Conservation (phyloP, 164 flowering plant species). For the Cinnamomum micranthum region DNA sequence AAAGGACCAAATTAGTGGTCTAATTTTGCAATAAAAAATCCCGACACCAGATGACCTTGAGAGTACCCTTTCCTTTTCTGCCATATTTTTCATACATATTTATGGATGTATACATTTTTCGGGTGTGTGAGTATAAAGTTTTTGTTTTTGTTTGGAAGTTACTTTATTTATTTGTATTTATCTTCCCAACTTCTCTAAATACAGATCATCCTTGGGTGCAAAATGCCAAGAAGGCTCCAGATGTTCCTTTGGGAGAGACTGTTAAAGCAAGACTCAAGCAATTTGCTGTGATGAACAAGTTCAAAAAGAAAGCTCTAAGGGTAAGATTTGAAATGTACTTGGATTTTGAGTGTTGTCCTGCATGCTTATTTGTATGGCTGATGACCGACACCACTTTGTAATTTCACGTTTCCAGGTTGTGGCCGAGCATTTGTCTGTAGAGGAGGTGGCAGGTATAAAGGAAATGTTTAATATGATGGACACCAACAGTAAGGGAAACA, state of each 20-base stretch:
- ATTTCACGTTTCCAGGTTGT: slow-evolving; percentile 42
- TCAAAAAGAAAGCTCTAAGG: slow-evolving; percentile 90
- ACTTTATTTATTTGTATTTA: too few species aligned
- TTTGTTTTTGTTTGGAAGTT: too few species aligned
- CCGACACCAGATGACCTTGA: too few species aligned
- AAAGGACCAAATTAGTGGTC: too few species aligned
- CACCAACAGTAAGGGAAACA: slow-evolving; percentile 52
- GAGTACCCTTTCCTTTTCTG: too few species aligned
- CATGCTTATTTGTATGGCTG: neutral
- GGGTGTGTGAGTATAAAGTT: too few species aligned
- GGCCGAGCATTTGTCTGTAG: slow-evolving; percentile 84
- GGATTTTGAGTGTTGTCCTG: neutral
- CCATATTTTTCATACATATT: too few species aligned
- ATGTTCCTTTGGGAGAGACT: slow-evolving; percentile 82
- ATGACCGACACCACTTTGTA: neutral
- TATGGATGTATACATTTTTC: too few species aligned
- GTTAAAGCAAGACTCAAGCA: slow-evolving; percentile 90
- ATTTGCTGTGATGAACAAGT: slow-evolving; percentile 90
- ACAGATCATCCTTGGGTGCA: slow-evolving; percentile 95
- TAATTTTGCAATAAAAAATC: too few species aligned
- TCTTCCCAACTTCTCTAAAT: slow-evolving; percentile 6
- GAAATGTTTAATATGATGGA: slow-evolving; percentile 84
- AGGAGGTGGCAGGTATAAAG: slow-evolving; percentile 89
- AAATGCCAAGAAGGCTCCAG: slow-evolving; percentile 82
- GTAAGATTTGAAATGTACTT: slow-evolving; percentile 32